Conservation (phyloP, 31 red algal genomes). For the Porphyra umbilicalis region DNA sequence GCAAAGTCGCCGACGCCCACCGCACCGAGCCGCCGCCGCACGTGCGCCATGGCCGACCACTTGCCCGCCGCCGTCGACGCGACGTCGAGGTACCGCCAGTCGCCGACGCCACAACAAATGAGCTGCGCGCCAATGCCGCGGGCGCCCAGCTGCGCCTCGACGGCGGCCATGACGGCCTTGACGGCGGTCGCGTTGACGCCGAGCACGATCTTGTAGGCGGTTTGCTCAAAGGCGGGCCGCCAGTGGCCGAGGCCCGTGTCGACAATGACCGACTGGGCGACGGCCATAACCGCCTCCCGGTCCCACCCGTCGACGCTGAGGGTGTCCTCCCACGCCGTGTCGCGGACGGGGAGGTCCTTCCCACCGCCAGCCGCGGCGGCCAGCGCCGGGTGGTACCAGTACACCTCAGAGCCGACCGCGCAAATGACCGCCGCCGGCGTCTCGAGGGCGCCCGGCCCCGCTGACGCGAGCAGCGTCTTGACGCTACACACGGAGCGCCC, state of each 20-base stretch:
- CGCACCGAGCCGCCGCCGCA: neutral
- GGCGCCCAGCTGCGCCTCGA: neutral
- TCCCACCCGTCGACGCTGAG: conserved; percentile 5
- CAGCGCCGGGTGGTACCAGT: neutral
- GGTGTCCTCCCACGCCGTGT: conserved; percentile 2
- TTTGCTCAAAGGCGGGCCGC: conserved; percentile 6
- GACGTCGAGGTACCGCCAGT: conserved; percentile 7
- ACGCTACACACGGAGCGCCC: neutral
- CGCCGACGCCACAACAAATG: neutral
- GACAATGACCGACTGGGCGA: neutral
- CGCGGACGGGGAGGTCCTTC: neutral
- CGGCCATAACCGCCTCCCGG: neutral
- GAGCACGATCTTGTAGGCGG: conserved; percentile 6
- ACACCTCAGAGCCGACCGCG: conserved; percentile 3
- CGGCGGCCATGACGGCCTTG: neutral
- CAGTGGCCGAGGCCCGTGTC: conserved; percentile 2
- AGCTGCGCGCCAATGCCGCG: neutral
- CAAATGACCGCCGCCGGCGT: conserved; percentile 1
- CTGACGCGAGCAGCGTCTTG: neutral
- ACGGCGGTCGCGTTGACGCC: neutral
- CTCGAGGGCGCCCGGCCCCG: neutral
- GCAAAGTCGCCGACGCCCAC: neutral
- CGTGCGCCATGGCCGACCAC: conserved; percentile 3
- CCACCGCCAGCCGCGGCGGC: neutral
- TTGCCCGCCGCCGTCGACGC: conserved; percentile 2